Base-by-base conservation (phyloP, 306 rosid species). In the Alnus rubra region DNA sequence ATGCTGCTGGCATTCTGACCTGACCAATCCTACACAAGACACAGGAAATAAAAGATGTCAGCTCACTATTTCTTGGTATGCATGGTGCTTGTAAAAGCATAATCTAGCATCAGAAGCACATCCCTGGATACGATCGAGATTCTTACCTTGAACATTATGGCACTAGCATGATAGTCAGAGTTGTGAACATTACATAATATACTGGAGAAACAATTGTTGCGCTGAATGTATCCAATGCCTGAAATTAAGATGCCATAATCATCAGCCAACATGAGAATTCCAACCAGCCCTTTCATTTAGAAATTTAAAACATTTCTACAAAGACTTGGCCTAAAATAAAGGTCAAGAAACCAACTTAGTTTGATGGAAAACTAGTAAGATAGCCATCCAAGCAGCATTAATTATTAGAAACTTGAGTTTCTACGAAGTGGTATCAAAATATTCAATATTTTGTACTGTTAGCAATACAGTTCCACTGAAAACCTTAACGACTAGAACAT, bases 101-200 rank as follows among this genome's bases (percentile, higher is more conserved):
- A 12, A 33, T 31, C 65, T 37, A 78, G 65, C 19, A 5, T 69
- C 68, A 74, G 50, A 73, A 80, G 74, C 62, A 33, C 64, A 72
- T 9, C 30, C 60, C 78, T 51, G 59, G 55, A 72, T 44, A 76
- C 3, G 65, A 74, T 75, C 55, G 67, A 16, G 74, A 68, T 37
- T 58, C 74, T 73, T 85, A 89, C 98, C 93, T 93, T 91, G 81
- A 91, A 93, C 98, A 93, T 93, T 84, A 93, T 88, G 76, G 90
- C 97, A 82, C 92, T 93, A 74, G 97, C 98, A 87, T 84, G 45
- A 93, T 90, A 63, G 98, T 93, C 76, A 93, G 86, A 81, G 98
- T 93, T 47, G 98, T 93, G 86, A 93, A 93, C 98, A 93, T 91
- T 49, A 88, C 97, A 90, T 93, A 93, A 80, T 93, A 93, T 39